Conservation (phyloP, 306 rosid species). For the Cucumis melo region DNA sequence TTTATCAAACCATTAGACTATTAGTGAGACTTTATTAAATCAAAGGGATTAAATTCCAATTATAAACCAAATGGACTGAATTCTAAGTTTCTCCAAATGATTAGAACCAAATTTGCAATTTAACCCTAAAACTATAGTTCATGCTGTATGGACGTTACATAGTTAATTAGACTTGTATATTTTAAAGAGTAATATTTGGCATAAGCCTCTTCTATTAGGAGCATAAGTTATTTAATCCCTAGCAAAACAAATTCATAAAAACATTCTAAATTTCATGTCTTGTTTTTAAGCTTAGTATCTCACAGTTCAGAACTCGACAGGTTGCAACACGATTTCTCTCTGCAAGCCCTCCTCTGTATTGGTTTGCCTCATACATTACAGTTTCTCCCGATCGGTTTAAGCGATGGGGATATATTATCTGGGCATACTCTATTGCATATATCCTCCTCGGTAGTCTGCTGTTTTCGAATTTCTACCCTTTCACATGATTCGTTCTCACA, state of each 20-base stretch:
- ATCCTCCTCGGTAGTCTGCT: conserved; percentile 78
- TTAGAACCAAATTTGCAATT: too few species aligned
- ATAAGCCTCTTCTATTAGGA: not conserved
- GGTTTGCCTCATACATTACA: conserved; percentile 73
- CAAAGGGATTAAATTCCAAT: too few species aligned
- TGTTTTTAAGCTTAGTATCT: not conserved
- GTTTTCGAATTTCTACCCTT: conserved; percentile 85
- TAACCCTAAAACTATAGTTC: not conserved
- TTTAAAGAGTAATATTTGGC: not conserved
- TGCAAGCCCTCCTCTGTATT: conserved; percentile 73
- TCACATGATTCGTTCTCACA: conserved; percentile 34
- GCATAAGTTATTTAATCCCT: not conserved
- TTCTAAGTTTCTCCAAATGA: too few species aligned
- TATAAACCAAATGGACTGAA: too few species aligned
- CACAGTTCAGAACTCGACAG: conserved; percentile 21
- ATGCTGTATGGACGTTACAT: not conserved
- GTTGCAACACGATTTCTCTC: conserved; percentile 90
- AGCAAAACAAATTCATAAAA: not conserved
- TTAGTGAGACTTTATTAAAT: too few species aligned
- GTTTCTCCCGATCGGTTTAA: conserved; percentile 13
- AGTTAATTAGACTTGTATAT: not conserved
- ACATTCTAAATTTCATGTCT: not conserved
- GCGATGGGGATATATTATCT: conserved; percentile 64
- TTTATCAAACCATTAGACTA: too few species aligned
- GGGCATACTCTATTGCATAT: conserved; percentile 69